Evolutionary conservation across 2,329 filamentous ascomycete genomes (phyloP).

Genomic region (Phoma sp.): DNA sequence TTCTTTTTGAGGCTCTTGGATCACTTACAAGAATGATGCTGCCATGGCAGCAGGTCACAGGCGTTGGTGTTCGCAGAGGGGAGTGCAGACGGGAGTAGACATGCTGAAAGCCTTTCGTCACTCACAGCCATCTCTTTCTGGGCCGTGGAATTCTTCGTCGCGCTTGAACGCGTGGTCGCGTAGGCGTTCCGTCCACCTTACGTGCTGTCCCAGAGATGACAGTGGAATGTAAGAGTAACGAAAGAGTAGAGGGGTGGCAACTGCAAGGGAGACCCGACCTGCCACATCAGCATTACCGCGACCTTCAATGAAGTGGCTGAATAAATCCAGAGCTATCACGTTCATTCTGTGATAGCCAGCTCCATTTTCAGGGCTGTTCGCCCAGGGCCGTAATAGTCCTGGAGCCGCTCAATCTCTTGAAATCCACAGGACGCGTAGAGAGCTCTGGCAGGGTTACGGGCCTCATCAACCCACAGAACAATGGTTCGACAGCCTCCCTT

Average conservation of each 20-base stretch:
- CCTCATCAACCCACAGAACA: slow-evolving; percentile 60
- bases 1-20: background rate
- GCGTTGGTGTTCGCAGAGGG: slow-evolving; percentile 15
- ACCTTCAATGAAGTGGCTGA: slow-evolving; percentile 13
- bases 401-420: slow-evolving; percentile 52
- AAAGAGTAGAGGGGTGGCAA: slow-evolving; percentile 23
- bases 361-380: slow-evolving; percentile 51
- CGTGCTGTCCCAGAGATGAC: slow-evolving; percentile 23
- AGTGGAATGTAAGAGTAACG: slow-evolving; percentile 36
- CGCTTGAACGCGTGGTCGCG: slow-evolving; percentile 34
- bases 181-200: slow-evolving; percentile 28
- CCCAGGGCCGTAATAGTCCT: slow-evolving; percentile 58
- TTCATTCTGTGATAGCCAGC: slow-evolving; percentile 25
- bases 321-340: background rate
- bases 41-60: slow-evolving; percentile 24
- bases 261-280: slow-evolving; percentile 40
- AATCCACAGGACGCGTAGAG: slow-evolving; percentile 57
- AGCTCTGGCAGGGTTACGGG: slow-evolving; percentile 51
- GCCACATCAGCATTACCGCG: slow-evolving; percentile 29
- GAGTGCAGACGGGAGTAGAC: slow-evolving; percentile 21
- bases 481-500: slow-evolving; percentile 56
- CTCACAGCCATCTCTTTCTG: slow-evolving; percentile 39
- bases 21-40: slow-evolving; percentile 23
- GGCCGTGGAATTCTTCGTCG: slow-evolving; percentile 36
- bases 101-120: slow-evolving; percentile 30